phyloP scores from a whole-genome alignment of 1,139 yeast genomes.

The Diutina mesorugosa region DNA sequence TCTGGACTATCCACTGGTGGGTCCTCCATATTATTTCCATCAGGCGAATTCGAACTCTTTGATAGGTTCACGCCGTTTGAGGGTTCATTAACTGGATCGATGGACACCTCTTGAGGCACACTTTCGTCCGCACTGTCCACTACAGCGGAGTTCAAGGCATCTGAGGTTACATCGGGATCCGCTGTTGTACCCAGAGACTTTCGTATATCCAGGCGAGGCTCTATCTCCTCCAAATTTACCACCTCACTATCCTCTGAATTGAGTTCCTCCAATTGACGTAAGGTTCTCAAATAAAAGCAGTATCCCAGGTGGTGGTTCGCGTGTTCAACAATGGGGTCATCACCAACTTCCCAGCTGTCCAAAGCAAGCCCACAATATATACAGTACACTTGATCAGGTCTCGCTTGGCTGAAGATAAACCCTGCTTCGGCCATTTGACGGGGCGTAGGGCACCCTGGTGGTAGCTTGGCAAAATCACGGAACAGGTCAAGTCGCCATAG shows the following conservation, averaged over 20 bases:
- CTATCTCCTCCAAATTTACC: background rate
- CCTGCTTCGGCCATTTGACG: conserved; percentile 37
- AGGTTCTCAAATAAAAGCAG: conserved; percentile 29
- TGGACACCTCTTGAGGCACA: no score
- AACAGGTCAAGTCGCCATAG: background rate
- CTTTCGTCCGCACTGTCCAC: no score
- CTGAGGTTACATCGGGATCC: no score
- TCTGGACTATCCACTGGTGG: background rate
- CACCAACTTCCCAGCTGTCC: conserved; percentile 62
- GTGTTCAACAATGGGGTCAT: conserved; percentile 51
- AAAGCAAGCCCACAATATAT: conserved; percentile 57
- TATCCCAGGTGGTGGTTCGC: conserved; percentile 22
- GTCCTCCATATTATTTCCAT: no score
- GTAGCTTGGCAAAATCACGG: background rate
- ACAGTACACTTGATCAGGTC: conserved; percentile 54
- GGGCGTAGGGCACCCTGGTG: conserved; percentile 11
- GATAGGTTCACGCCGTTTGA: no score
- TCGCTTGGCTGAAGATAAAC: conserved; percentile 34
- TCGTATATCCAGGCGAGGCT: background rate
- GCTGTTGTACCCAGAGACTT: background rate
- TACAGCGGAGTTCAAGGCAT: no score
- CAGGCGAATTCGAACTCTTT: no score
- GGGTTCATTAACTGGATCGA: background rate
- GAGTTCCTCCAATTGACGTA: background rate
- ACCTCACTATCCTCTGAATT: background rate